These are phyloP conservation scores for Zanthoxylum bungeanum DNA, from an alignment of 345 rosid genomes.

Conservation along the genomic window DNA sequence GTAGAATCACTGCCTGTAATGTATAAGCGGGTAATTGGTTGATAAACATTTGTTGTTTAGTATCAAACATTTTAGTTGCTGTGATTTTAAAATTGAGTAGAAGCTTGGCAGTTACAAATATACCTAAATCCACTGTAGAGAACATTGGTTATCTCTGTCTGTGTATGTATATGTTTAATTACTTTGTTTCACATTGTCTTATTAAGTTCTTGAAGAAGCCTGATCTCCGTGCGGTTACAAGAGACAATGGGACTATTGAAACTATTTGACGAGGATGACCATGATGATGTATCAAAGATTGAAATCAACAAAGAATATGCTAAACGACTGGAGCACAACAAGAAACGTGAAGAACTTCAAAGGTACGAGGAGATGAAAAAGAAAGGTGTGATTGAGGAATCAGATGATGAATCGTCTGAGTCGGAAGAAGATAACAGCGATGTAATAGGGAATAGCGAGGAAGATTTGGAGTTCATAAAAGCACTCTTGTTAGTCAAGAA, in stretches of 20 bases:
- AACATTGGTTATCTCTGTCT: not conserved
- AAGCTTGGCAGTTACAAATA: no score
- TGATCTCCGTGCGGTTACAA: not conserved
- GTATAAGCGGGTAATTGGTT: no score
- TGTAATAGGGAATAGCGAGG: slow-evolving; percentile 8
- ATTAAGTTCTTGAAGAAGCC: not conserved
- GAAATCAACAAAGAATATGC: slow-evolving; percentile 59
- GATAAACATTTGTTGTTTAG: no score
- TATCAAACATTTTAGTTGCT: no score
- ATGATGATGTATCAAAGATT: slow-evolving; percentile 34
- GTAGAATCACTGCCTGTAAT: no score
- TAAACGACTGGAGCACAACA: slow-evolving; percentile 51
- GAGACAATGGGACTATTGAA: slow-evolving; percentile 19
- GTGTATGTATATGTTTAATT: not conserved
- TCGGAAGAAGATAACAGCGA: slow-evolving; percentile 27
- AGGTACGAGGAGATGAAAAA: slow-evolving; percentile 43
- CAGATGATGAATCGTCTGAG: slow-evolving; percentile 21
- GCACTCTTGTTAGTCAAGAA: slow-evolving; percentile 26
- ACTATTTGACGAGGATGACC: slow-evolving; percentile 44
- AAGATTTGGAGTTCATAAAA: slow-evolving; percentile 41
- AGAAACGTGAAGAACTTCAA: slow-evolving; percentile 63
- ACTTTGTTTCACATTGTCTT: not conserved
- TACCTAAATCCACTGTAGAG: no score
- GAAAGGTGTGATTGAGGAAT: slow-evolving; percentile 39
- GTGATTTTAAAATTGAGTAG: no score